These are phyloP conservation scores for Globisporangium cystogenes DNA, from an alignment of 352 stramenopile species.

Conservation along the genomic window DNA sequence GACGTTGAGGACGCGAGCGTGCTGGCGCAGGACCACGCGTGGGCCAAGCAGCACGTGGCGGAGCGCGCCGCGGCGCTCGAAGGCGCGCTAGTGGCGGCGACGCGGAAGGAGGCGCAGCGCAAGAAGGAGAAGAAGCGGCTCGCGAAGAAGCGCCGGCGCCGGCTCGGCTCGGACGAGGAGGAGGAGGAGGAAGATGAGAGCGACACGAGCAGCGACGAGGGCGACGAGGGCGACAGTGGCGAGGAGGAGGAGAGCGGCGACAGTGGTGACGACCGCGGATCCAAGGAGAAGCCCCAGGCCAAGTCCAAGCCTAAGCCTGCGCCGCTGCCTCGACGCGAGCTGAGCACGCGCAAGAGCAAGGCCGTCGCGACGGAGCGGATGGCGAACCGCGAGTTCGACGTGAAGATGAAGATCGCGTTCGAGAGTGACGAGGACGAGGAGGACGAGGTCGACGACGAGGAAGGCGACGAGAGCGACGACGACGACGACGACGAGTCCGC, in stretches of 20 bases:
- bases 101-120: conserved; percentile 19
- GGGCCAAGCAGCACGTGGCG: conserved; percentile 36
- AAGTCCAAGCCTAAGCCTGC: not conserved
- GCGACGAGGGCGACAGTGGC: conserved; percentile 2
- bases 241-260: no score
- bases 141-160: conserved; percentile 25
- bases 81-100: conserved; percentile 28
- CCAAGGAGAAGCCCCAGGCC: no score
- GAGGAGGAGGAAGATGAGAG: conserved; percentile 16
- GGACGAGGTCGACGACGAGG: no score
- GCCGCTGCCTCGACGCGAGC: conserved; percentile 21
- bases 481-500: not conserved
- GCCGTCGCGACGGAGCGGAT: conserved; percentile 52
- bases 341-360: conserved; percentile 51
- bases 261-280: no score
- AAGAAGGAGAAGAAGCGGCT: conserved; percentile 32
- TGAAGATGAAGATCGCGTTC: conserved; percentile 49
- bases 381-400: conserved; percentile 49
- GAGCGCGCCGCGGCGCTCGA: conserved; percentile 34
- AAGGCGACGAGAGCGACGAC: conserved; percentile 15
- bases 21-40: conserved; percentile 42
- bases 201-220: conserved; percentile 6
- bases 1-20: conserved; percentile 12
- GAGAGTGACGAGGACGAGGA: conserved; percentile 30
- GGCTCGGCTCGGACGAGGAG: conserved; percentile 16